Conservation (phyloP, 208 protist species). For the Phytomonas sp. region DNA sequence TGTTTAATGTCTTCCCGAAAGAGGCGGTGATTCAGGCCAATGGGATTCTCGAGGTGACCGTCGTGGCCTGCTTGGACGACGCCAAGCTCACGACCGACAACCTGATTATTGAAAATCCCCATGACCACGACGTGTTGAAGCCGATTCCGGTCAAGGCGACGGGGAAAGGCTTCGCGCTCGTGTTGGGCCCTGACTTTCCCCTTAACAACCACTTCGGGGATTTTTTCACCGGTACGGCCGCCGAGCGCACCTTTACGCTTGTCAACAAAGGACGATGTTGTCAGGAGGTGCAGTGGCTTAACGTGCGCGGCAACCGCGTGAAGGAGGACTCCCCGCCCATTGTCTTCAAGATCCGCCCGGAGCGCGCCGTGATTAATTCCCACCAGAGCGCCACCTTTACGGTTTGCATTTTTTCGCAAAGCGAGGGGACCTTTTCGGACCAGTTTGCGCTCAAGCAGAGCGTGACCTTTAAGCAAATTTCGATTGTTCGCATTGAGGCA, state of each 20-base stretch:
- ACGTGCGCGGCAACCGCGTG: constrained; percentile 41
- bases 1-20: constrained; percentile 34
- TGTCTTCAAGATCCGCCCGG: constrained; percentile 75
- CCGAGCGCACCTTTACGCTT: constrained; percentile 51
- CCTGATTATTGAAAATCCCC: constrained; percentile 50
- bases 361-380: constrained; percentile 63
- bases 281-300: constrained; percentile 88
- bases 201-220: constrained; percentile 79
- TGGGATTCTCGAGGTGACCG: constrained; percentile 32
- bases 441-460: constrained; percentile 79
- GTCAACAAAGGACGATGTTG: constrained; percentile 85
- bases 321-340: constrained; percentile 61
- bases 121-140: constrained; percentile 31
- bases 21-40: constrained; percentile 60
- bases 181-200: constrained; percentile 23
- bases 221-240: constrained; percentile 74
- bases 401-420: constrained; percentile 42
- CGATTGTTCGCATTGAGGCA: constrained; percentile 50
- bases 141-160: constrained; percentile 59
- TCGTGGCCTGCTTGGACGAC: constrained; percentile 83
- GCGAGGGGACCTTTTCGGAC: constrained; percentile 56
- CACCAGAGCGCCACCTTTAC: constrained; percentile 43
- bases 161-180: constrained; percentile 89
- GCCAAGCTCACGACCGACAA: constrained; percentile 76
- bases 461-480: constrained; percentile 71